These are phyloP conservation scores for Microbotryomycetes sp. DNA, from an alignment of 1,284 basidiomycete genomes.

Conservation along the genomic window DNA sequence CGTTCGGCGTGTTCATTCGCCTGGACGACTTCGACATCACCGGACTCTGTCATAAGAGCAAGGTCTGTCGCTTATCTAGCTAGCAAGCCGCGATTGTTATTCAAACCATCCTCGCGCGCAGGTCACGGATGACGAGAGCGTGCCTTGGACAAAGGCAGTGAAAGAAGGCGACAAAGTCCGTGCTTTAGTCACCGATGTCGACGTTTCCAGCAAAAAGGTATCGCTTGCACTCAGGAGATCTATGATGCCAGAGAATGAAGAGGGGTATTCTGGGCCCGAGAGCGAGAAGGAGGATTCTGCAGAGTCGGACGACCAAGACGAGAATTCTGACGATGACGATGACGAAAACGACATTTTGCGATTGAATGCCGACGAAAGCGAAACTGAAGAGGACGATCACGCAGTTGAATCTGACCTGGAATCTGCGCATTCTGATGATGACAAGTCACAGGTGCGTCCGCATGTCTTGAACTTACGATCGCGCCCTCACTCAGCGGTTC, in stretches of 20 bases:
- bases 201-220: constrained; percentile 64
- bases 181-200: constrained; percentile 65
- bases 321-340: constrained; percentile 44
- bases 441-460: too few species aligned
- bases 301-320: constrained; percentile 34
- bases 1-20: constrained; percentile 86
- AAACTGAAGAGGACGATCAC: constrained; percentile 50
- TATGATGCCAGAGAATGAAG: constrained; percentile 49
- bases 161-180: constrained; percentile 78
- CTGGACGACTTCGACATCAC: constrained; percentile 73
- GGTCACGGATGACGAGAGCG: constrained; percentile 76
- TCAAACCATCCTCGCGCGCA: constrained; percentile 37
- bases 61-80: constrained; percentile 49
- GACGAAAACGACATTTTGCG: constrained; percentile 31
- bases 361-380: constrained; percentile 5
- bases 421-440: too few species aligned
- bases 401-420: constrained; percentile 26
- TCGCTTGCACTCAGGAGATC: constrained; percentile 82
- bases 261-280: background rate
- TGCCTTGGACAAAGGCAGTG: constrained; percentile 63
- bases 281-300: constrained; percentile 30
- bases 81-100: background rate
- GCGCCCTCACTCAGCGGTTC: too few species aligned
- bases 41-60: constrained; percentile 89
- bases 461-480: too few species aligned